Evolutionary conservation across 1,284 basidiomycete species (phyloP), one percentile per base, ranked within the genome.

Genomic region (Austroboletus niveus): DNA sequence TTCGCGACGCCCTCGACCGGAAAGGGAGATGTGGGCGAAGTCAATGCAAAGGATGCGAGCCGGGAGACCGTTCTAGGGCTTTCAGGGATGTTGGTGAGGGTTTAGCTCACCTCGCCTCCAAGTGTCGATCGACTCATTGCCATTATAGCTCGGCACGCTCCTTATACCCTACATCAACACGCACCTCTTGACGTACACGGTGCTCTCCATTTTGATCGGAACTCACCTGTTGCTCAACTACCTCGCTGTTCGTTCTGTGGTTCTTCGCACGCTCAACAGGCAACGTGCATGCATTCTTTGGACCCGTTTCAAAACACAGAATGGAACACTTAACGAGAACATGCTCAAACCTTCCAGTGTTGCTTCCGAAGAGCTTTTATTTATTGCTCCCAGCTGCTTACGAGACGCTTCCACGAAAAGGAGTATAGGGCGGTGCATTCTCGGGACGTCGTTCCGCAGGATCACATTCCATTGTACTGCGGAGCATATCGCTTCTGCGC

Each of bases 1-100:
- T 85, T 87, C 59, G 79, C 83, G 1, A 76, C 74, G 2, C 76
- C 81, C 4, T 50, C 72, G 17, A 61, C 53, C 46, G 71, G 77
- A 9, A 68, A 61, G 43, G 84, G 84, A 3, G 84, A 87, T 57
- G 72, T 87, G 5, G 84, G 84, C 0, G 85, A 87, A 57, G 69
- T 87, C 35, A 86, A 80, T 52, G 85, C 85, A 1, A 88, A 88
- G 62, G 84, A 85, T 55, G 76, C 80, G 0, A 86, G 84, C 64
- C 83, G 84, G 58, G 84, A 87, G 63, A 87, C 85, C 0, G 79
- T 86, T 0, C 69, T 87, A 7, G 81, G 81, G 1, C 74, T 87
- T 22, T 59, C 81, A 2, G 85, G 85, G 20, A 84, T 86, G 79
- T 59, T 87, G 64, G 85, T 85, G 52, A 63, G 82, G 61, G n/a